Evolutionary conservation across 352 stramenopile species (phyloP), one percentile per base, ranked within the genome.

Genomic region (Pythium chondricola): DNA sequence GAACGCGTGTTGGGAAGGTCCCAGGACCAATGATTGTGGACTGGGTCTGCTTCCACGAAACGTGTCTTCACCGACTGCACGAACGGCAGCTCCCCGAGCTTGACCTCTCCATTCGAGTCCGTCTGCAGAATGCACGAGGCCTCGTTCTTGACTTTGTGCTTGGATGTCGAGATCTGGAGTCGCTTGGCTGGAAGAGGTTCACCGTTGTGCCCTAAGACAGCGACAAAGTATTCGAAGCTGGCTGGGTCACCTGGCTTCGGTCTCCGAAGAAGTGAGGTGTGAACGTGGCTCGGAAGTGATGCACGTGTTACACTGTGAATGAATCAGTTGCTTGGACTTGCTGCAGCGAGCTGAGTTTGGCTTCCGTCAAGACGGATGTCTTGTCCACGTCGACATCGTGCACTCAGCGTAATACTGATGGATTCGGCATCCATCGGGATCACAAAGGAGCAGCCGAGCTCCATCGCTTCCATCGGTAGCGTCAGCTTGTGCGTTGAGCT

Each of bases 161-260:
- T 67, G 6, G 61, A 50, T 17, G 68, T 50, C 6, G 11, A 29
- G 21, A 76, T 48, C n/a, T 44, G 22, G 9, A 66, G 32, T n/a
- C 43, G 26, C 18, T 61, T 55, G n/a, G 58, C 56, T 7, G 53
- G 29, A 20, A 84, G 49, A 6, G 54, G 29, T 49, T 84, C 69
- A 25, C 72, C 69, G 40, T 84, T 84, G 45, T 82, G 72, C 13
- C 72, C 69, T 16, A 77, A 43, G 2, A 74, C 56, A 14, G 68
- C 35, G 10, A 82, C 47, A 20, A 40, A 32, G 38, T 70, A 80
- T 14, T 71, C 61, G n/a, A 29, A 43, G 18, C 48, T 56, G 20
- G 6, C 18, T 17, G 13, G n/a, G n/a, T n/a, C 27, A 0, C 7
- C 26, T 14, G 10, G 17, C n/a, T 14, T 20, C 6, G 59, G 40